phyloP scores from a whole-genome alignment of 2,329 filamentous ascomycete genomes.

The Neonectria faginata region DNA sequence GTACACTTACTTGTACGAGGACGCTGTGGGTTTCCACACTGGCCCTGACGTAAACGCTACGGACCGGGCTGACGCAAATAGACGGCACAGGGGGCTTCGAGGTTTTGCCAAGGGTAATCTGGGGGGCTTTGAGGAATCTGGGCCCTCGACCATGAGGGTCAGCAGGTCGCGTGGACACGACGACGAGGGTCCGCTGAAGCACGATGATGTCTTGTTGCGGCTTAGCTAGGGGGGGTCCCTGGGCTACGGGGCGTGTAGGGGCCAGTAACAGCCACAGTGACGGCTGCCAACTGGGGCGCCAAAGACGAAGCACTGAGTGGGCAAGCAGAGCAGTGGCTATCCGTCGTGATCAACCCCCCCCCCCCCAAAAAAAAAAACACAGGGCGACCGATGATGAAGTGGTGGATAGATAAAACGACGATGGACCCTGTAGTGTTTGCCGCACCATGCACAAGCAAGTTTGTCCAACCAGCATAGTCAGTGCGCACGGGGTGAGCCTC shows the following conservation, averaged over 20 bases:
- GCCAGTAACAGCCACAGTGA: slow-evolving; percentile 15
- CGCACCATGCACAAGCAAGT: slow-evolving; percentile 41
- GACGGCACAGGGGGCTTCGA: slow-evolving; percentile 29
- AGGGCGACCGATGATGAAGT: slow-evolving; percentile 15
- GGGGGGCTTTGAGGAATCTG: slow-evolving; percentile 37
- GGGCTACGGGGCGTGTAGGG: slow-evolving; percentile 32
- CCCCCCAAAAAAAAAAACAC: too few species aligned
- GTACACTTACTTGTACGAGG: slow-evolving; percentile 14
- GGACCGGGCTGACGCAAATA: slow-evolving; percentile 18
- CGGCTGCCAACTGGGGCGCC: slow-evolving; percentile 9
- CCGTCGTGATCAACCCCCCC: slow-evolving; percentile 10
- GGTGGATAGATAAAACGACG: slow-evolving; percentile 18
- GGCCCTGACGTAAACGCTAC: slow-evolving; percentile 27
- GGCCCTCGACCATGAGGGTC: slow-evolving; percentile 29
- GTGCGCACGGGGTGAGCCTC: slow-evolving; percentile 19
- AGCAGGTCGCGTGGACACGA: slow-evolving; percentile 43
- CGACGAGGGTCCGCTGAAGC: slow-evolving; percentile 35
- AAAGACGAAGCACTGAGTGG: slow-evolving; percentile 19
- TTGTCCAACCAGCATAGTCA: slow-evolving; percentile 22
- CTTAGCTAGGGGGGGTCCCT: slow-evolving; percentile 9
- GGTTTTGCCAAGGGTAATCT: slow-evolving; percentile 34
- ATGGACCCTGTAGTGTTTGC: slow-evolving; percentile 38
- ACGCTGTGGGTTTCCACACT: slow-evolving; percentile 17
- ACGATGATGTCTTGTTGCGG: slow-evolving; percentile 41
- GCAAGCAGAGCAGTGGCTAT: slow-evolving; percentile 21